Evolutionary conservation across 768 basidiomycete species (phyloP).

Genomic region (Phylloporus scabripes): DNA sequence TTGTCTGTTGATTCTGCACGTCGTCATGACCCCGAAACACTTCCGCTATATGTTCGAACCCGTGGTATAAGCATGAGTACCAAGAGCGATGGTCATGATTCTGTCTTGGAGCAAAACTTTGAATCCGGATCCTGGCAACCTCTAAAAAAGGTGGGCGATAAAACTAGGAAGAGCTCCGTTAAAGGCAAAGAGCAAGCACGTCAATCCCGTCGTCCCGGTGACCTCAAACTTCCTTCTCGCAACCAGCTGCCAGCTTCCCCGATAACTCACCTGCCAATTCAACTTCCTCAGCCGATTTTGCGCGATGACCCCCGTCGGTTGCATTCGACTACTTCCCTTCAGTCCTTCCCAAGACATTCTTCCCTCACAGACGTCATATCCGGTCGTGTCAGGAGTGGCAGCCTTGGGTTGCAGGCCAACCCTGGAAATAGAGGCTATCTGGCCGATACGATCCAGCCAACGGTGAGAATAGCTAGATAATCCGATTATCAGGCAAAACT

Average conservation of each 20-base stretch:
- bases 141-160: slow-evolving; percentile 36
- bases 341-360: slow-evolving; percentile 32
- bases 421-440: slow-evolving; percentile 13
- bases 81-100: slow-evolving; percentile 37
- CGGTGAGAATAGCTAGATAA: slow-evolving; percentile 18
- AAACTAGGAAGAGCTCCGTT: slow-evolving; percentile 43
- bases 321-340: slow-evolving; percentile 36
- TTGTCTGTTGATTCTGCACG: slow-evolving; percentile 23
- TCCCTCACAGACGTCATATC: slow-evolving; percentile 30
- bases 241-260: slow-evolving; percentile 36
- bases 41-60: slow-evolving; percentile 39
- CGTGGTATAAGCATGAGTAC: slow-evolving; percentile 55
- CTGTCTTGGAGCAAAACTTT: slow-evolving; percentile 39
- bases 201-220: slow-evolving; percentile 47
- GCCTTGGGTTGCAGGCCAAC: slow-evolving; percentile 43
- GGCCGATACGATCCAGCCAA: slow-evolving; percentile 16
- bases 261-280: slow-evolving; percentile 28
- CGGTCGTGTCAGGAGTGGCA: slow-evolving; percentile 57
- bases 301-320: slow-evolving; percentile 37
- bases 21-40: slow-evolving; percentile 22
- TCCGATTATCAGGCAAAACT: slow-evolving; percentile 3
- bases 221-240: slow-evolving; percentile 59
- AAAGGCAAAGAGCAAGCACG: slow-evolving; percentile 42
- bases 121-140: slow-evolving; percentile 52
- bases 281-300: slow-evolving; percentile 32